Base-by-base conservation (phyloP, 2,329 filamentous ascomycete species). In the Stagonosporopsis cucurbitacearum region DNA sequence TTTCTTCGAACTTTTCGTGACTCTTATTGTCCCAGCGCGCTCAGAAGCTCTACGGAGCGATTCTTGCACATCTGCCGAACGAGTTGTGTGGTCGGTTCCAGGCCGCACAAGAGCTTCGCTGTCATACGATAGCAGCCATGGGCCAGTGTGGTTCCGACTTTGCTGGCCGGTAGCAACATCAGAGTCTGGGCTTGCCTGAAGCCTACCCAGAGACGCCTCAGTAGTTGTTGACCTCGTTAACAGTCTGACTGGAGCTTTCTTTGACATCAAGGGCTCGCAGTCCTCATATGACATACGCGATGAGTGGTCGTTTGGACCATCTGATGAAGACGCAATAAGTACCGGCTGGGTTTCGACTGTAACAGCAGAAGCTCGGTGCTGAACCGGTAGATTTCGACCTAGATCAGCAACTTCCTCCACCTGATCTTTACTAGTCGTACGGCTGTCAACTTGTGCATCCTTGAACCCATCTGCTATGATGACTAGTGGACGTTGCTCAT, bases 1-100 rank as follows among this genome's bases (percentile, higher is more conserved):
- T n/a, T 60, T 60, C 33, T 50, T 55, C 20, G 41, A 59, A 4
- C 49, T 9, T 30, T 67, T 66, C 5, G 22, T 30, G 7, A 69
- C 51, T 40, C 51, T 51, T 20, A 37, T 37, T 22, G 52, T 12
- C 6, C 40, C 37, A 17, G 17, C 32, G 4, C 19, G 51, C 22
- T 19, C 20, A 1, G 48, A 47, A 4, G 28, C 28, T 2, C 45
- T 7, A 32, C 54, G 51, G 9, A 59, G 26, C 12, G 35, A 6
- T 22, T 33, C 22, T 15, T 40, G 45, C 3, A 6, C 9, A 37
- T 15, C 25, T 9, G 22, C 25, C 1, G 12, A 3, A 20, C 4
- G 25, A 9, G 19, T 8, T 22, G 15, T 12, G n/a, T 9, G 15
- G 13, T 2, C 7, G 25, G 6, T 8, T 20, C 3, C 6, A 12